These are phyloP conservation scores for Curvularia verruculosa DNA, from an alignment of 2,329 filamentous ascomycete genomes.

Conservation along the genomic window DNA sequence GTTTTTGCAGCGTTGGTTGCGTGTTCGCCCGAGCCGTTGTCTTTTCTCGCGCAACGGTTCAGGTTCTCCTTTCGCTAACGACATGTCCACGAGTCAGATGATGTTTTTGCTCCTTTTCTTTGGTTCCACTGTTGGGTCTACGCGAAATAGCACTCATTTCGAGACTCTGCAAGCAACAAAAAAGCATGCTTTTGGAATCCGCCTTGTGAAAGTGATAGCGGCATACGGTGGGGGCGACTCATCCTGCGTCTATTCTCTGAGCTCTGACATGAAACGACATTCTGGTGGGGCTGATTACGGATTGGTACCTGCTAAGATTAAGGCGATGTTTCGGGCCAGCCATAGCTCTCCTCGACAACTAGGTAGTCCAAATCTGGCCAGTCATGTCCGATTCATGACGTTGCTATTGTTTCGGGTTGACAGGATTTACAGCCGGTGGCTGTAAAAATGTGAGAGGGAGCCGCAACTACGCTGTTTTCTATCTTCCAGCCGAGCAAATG, in stretches of 20 bases:
- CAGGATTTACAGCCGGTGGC: slow-evolving; percentile 1
- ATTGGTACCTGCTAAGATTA: slow-evolving; percentile 17
- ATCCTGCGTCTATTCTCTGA: slow-evolving; percentile 16
- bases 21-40: neutral
- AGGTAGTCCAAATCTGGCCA: neutral
- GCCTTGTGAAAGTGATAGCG: slow-evolving; percentile 12
- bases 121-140: slow-evolving; percentile 1
- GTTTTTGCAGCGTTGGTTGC: slow-evolving; percentile 1
- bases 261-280: slow-evolving; percentile 25
- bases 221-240: slow-evolving; percentile 22
- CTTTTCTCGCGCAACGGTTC: neutral
- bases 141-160: slow-evolving; percentile 7
- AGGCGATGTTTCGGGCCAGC: slow-evolving; percentile 17
- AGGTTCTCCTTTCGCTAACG: neutral
- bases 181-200: slow-evolving; percentile 13
- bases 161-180: slow-evolving; percentile 1
- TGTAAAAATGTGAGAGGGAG: neutral
- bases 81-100: neutral
- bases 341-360: slow-evolving; percentile 5
- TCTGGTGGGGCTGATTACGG: slow-evolving; percentile 25
- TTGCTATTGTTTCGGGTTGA: slow-evolving; percentile 7
- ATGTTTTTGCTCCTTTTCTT: neutral
- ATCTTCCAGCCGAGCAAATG: neutral
- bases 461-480: neutral
- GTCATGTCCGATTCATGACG: neutral